Base-by-base conservation (phyloP, 1,284 basidiomycete species). In the Cronartium ribicola region DNA sequence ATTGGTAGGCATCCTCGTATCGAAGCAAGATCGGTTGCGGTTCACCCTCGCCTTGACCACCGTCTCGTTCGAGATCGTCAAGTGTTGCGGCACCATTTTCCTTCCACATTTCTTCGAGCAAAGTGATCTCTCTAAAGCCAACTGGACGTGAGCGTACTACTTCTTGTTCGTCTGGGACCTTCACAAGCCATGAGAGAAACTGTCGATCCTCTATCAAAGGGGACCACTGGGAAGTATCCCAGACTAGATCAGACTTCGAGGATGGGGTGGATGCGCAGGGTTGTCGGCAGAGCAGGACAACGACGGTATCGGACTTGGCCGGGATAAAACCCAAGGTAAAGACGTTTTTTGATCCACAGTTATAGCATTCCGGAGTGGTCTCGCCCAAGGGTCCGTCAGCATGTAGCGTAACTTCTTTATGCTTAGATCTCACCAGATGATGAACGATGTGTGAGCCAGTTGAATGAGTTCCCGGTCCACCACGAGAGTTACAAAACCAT, bases 401-500 rank as follows among this genome's bases (percentile, higher is more conserved):
- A 81, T 99, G 96, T 62, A 99, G 84, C 76, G 94, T 91, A 76
- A 99, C 95, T 81, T 98, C 95, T 84, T 98, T 98, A 84, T 99
- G 96, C 83, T 98, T 97, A 39, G 96, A 94, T 79, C 95, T 92
- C 69, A 98, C 96, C 72, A 99, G 87, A 83, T 99, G 96, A 82
- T 96, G 97, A 79, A 99, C 95, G 79, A 99, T 98, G 81, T 99
- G 96, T 1, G 94, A 97, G 41, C 70, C 70, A 20, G 70, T 73
- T 10, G 62, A 66, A 36, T 74, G 72, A 10, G 80, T 80, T 3
- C 94, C 95, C 0, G 94, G 95, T 2, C 94, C 97, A 68, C 95
- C 94, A 67, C 95, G 88, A n/a, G 95, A 95, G 82, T 99, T 99
- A 85, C 96, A 99, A 82, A 99, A 99, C 94, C 95, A 99, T 82